These are phyloP conservation scores for Epichloe gansuensis DNA, from an alignment of 2,329 filamentous ascomycete species.

Conservation along the genomic window DNA sequence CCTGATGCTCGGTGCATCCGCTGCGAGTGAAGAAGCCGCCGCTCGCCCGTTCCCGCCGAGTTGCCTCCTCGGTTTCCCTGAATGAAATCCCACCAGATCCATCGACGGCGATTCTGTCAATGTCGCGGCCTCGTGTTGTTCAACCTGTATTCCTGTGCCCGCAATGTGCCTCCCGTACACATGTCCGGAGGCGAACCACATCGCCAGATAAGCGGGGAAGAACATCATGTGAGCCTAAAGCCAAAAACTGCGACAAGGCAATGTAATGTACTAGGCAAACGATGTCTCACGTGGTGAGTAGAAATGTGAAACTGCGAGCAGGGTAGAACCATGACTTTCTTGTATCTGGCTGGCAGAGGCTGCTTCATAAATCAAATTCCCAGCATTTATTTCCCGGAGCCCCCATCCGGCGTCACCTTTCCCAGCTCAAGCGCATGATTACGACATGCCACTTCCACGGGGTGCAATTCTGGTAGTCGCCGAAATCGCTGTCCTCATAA, in stretches of 20 bases:
- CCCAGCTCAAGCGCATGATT: neutral
- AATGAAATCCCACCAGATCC: neutral
- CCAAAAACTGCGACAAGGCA: too few relatives aligned
- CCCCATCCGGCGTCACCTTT: neutral
- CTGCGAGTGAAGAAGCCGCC: neutral
- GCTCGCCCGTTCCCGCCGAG: neutral
- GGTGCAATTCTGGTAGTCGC: neutral
- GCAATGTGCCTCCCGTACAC: neutral
- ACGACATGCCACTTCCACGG: neutral
- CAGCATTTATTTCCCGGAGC: neutral
- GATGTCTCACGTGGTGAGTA: neutral
- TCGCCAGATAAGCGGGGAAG: neutral
- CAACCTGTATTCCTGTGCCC: neutral
- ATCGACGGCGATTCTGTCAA: neutral
- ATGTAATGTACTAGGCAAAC: neutral
- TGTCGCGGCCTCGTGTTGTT: neutral
- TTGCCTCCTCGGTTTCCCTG: neutral
- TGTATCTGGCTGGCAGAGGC: neutral
- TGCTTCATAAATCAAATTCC: neutral
- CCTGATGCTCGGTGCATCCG: neutral
- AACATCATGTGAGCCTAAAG: neutral
- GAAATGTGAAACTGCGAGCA: neutral
- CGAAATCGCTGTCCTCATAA: neutral
- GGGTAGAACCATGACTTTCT: neutral
- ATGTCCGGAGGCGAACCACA: neutral